Conservation (phyloP, 179 eudicot genomes). For the Nepenthes alata region DNA sequence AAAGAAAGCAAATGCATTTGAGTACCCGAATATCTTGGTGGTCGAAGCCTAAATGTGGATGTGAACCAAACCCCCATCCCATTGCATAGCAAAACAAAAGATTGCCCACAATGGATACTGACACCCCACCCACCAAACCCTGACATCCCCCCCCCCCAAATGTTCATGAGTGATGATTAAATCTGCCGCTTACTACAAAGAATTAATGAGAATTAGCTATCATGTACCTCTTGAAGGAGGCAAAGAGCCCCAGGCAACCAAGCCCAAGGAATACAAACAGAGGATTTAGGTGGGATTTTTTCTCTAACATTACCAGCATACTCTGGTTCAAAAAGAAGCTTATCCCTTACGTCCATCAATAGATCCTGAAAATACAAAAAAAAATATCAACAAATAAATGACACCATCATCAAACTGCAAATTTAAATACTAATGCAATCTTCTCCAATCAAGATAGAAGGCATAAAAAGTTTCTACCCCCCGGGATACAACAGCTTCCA, state of each 20-base stretch:
- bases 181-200: no score
- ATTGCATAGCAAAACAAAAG: no score
- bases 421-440: constrained; percentile 1
- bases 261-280: constrained; percentile 83
- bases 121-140: no score
- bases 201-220: background rate
- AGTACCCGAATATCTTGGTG: no score
- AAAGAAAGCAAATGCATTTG: no score
- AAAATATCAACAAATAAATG: constrained; percentile 1
- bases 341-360: constrained; percentile 88
- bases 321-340: constrained; percentile 94
- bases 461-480: constrained; percentile 35
- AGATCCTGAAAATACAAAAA: constrained; percentile 48
- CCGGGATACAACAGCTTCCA: constrained; percentile 69
- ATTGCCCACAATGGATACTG: no score
- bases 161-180: no score
- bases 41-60: no score
- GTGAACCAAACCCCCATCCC: no score
- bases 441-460: constrained; percentile 4
- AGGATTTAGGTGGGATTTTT: constrained; percentile 69
- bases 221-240: constrained; percentile 93
- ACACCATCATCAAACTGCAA: background rate
- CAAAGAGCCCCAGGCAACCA: constrained; percentile 95
- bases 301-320: constrained; percentile 85
- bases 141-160: no score